A percentile compares a stretch with the other conserved stretches of the same genome.
Evolutionary conservation across 2,329 filamentous ascomycete genomes (phyloP).

Genomic region (Ilyonectria destructans): DNA sequence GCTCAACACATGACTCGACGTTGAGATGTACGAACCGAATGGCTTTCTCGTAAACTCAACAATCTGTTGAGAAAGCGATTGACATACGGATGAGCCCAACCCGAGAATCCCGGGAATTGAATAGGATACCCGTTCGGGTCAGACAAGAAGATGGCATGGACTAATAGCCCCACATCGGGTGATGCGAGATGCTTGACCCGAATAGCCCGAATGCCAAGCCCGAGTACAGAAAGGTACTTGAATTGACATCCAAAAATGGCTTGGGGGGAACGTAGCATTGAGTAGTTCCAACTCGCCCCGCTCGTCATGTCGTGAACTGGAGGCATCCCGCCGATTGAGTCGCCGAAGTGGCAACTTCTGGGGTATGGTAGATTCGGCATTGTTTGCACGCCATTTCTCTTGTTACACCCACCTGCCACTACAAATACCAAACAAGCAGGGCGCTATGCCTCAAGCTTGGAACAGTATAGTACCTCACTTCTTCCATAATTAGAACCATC

Average conservation of each 20-base stretch:
- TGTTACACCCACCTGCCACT: too few species aligned
- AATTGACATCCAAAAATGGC: neutral
- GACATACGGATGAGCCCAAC: neutral
- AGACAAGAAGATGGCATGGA: neutral
- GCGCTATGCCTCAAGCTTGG: neutral
- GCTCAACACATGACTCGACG: neutral
- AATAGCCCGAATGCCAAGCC: neutral
- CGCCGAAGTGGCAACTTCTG: too few species aligned
- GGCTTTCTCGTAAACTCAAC: neutral
- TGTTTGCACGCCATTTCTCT: too few species aligned
- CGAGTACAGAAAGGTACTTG: neutral
- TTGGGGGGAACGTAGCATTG: neutral
- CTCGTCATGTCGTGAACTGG: neutral
- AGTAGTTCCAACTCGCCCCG: neutral
- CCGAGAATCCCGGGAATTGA: neutral
- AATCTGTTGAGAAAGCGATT: neutral
- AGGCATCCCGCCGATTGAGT: too few species aligned
- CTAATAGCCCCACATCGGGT: neutral
- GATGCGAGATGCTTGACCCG: neutral
- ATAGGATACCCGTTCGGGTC: neutral
- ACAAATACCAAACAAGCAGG: too few species aligned
- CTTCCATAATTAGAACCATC: neutral
- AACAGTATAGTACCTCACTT: neutral
- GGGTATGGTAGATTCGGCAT: too few species aligned
- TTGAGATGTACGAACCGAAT: neutral